These are phyloP conservation scores for Aspergillus sp. DNA, from an alignment of 2,329 filamentous ascomycete genomes.

Conservation along the genomic window DNA sequence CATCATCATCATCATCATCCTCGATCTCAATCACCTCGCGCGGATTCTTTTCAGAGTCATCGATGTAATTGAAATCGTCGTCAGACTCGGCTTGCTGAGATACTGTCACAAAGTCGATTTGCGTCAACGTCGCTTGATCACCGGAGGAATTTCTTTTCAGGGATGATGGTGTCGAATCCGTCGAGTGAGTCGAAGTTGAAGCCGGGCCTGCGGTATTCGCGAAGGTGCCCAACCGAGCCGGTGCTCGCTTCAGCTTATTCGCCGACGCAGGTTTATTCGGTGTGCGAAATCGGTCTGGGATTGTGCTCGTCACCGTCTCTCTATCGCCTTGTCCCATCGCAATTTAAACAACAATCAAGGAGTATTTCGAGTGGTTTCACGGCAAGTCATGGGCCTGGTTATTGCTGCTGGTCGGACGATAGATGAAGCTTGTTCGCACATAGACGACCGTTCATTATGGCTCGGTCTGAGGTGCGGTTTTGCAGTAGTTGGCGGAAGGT, in stretches of 20 bases:
- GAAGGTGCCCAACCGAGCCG: slow-evolving; percentile 7
- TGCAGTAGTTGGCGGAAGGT: not conserved
- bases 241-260: slow-evolving; percentile 18
- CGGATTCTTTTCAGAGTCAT: slow-evolving; percentile 2
- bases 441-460: slow-evolving; percentile 3
- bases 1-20: slow-evolving; percentile 27
- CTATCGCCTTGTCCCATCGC: slow-evolving; percentile 30
- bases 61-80: slow-evolving; percentile 33
- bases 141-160: slow-evolving; percentile 20
- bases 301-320: slow-evolving; percentile 8
- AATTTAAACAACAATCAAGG: slow-evolving; percentile 11
- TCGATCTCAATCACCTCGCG: slow-evolving; percentile 26
- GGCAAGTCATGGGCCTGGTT: slow-evolving; percentile 17
- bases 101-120: slow-evolving; percentile 40
- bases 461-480: slow-evolving; percentile 1
- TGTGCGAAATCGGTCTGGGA: slow-evolving; percentile 22
- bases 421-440: not conserved
- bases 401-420: not conserved
- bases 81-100: slow-evolving; percentile 16
- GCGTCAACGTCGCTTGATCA: slow-evolving; percentile 43
- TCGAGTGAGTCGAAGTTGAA: slow-evolving; percentile 7
- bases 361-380: not conserved
- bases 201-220: slow-evolving; percentile 8
- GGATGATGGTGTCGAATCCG: slow-evolving; percentile 19
- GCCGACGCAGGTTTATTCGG: slow-evolving; percentile 19